Conservation (phyloP, 169 alveolate species). For the Eimeria praecox region DNA sequence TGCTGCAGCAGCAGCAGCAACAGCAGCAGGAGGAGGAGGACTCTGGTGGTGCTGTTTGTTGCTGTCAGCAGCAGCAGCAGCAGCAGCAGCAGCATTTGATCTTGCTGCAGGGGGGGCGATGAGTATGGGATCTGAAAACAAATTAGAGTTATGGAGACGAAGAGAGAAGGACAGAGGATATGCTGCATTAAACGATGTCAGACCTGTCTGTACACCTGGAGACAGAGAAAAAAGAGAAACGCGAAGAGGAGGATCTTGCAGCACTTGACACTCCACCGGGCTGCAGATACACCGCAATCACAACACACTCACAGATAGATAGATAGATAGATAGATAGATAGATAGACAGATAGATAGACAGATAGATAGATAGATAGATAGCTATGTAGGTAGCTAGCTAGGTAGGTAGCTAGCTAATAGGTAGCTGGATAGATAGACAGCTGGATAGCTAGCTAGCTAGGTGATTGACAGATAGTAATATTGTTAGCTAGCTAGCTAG, state of each 20-base stretch:
- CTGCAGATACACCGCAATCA: neutral
- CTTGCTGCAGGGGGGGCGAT: neutral
- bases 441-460: neutral
- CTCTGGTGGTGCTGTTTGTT: neutral
- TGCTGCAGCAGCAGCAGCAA: neutral
- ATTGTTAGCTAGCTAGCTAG: neutral
- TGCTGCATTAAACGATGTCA: neutral
- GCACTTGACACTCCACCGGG: neutral
- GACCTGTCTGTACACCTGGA: neutral
- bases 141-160: neutral
- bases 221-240: neutral
- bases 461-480: too few species aligned
- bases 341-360: too few species aligned
- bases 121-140: neutral
- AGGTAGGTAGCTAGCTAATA: neutral
- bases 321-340: neutral
- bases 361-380: too few species aligned
- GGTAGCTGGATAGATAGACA: neutral
- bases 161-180: neutral
- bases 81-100: neutral
- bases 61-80: neutral
- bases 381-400: neutral
- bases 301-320: neutral
- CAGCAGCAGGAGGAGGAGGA: neutral
- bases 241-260: neutral